Conservation (phyloP, 176 grass and related monocot genomes). For the Juncus inflexus region DNA sequence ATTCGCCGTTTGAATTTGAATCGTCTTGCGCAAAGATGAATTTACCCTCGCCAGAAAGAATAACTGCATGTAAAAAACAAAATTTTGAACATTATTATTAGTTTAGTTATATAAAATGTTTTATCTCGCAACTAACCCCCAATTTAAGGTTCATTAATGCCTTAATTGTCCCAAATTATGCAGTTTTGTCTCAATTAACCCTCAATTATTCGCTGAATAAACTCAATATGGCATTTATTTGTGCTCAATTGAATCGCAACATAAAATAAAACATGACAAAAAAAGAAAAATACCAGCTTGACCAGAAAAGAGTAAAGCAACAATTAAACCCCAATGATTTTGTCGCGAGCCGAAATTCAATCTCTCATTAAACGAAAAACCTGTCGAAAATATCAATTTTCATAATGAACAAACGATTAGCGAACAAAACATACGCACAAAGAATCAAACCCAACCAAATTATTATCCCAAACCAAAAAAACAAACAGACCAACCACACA, state of each 20-base stretch:
- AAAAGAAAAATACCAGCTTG: slow-evolving; percentile 17
- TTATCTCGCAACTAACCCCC: not conserved
- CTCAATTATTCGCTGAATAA: not conserved
- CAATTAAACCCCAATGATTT: slow-evolving; percentile 19
- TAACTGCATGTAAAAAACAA: slow-evolving; percentile 32
- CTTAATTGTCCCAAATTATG: not conserved
- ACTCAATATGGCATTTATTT: not conserved
- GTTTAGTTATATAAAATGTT: not conserved
- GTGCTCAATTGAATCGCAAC: not conserved
- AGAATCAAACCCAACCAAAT: no score
- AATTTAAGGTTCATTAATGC: not conserved
- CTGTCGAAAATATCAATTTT: no score
- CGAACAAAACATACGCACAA: no score
- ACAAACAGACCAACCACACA: no score
- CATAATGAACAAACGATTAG: no score
- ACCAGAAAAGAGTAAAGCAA: not conserved
- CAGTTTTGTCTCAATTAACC: not conserved
- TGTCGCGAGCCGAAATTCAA: not conserved
- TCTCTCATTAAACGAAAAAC: not conserved
- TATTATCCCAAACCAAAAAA: no score
- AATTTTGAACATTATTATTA: not conserved
- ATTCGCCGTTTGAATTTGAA: slow-evolving; percentile 31
- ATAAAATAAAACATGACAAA: not conserved
- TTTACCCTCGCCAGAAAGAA: slow-evolving; percentile 43
- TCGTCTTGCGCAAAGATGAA: slow-evolving; percentile 57